phyloP scores from a whole-genome alignment of 768 basidiomycete genomes.

The Termitomyces eurrhizus region DNA sequence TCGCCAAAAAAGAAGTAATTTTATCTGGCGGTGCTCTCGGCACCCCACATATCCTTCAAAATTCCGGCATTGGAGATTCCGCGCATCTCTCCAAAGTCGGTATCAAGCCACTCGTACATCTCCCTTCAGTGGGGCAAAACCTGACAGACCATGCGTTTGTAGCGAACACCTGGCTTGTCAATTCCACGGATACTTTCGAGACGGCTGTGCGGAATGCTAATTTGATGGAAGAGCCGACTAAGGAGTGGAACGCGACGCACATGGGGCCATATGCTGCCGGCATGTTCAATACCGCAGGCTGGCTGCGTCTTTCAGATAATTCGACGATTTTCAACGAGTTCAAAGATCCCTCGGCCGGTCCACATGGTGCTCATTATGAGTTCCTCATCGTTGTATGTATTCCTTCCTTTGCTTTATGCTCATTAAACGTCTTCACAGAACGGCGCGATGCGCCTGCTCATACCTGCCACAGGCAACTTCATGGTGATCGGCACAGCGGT shows the following conservation, averaged over 20 bases:
- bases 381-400: slow-evolving; percentile 27
- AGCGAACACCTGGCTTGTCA: slow-evolving; percentile 24
- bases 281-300: slow-evolving; percentile 19
- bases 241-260: slow-evolving; percentile 18
- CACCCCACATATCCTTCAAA: slow-evolving; percentile 25
- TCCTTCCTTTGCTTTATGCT: background rate
- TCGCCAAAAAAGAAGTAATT: slow-evolving; percentile 29
- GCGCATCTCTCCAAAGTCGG: slow-evolving; percentile 14
- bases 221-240: slow-evolving; percentile 13
- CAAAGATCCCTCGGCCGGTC: slow-evolving; percentile 25
- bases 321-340: slow-evolving; percentile 18
- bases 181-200: slow-evolving; percentile 24
- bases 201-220: slow-evolving; percentile 19
- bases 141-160: slow-evolving; percentile 27
- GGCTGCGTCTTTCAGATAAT: slow-evolving; percentile 22
- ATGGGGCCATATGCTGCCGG: slow-evolving; percentile 18
- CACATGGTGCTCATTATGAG: slow-evolving; percentile 24
- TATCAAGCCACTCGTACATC: slow-evolving; percentile 21
- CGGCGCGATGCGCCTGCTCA: slow-evolving; percentile 18
- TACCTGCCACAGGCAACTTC: slow-evolving; percentile 24
- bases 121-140: slow-evolving; percentile 28
- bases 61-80: slow-evolving; percentile 27
- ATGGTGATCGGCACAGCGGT: slow-evolving; percentile 23
- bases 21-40: slow-evolving; percentile 28
- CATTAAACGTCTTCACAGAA: slow-evolving; percentile 7